These are phyloP conservation scores for Aspergillus incahuasiensis DNA, from an alignment of 495 filamentous ascomycete genomes.

Conservation along the genomic window DNA sequence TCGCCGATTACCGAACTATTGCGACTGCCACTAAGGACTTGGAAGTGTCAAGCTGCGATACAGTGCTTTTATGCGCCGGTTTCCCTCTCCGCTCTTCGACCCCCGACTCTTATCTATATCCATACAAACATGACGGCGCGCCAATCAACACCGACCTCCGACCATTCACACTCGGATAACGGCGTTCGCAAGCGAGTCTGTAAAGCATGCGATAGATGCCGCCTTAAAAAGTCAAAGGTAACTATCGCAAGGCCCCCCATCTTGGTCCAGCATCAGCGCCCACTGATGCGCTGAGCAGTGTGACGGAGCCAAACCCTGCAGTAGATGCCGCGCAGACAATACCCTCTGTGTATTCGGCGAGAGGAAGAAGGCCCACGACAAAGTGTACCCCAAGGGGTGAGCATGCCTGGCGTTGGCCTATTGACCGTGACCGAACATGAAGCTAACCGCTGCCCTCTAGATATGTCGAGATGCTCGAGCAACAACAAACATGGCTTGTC, in stretches of 20 bases:
- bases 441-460: constrained; percentile 26
- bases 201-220: constrained; percentile 61
- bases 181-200: constrained; percentile 55
- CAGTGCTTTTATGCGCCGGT: constrained; percentile 4
- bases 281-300: constrained; percentile 42
- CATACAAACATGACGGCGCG: constrained; percentile 40
- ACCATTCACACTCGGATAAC: constrained; percentile 41
- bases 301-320: constrained; percentile 56
- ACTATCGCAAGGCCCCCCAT: constrained; percentile 16
- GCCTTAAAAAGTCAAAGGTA: constrained; percentile 63
- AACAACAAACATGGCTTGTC: constrained; percentile 61
- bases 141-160: constrained; percentile 42
- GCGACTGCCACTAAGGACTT: not conserved
- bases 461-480: constrained; percentile 69
- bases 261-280: constrained; percentile 15
- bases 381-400: constrained; percentile 61
- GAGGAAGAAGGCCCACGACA: constrained; percentile 57
- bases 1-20: constrained; percentile 10
- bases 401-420: constrained; percentile 25
- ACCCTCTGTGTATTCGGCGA: constrained; percentile 60
- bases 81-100: not conserved
- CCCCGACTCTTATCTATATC: constrained; percentile 8
- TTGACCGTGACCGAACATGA: not conserved
- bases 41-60: not conserved
- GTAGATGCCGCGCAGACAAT: constrained; percentile 56